Percentiles rank a stretch among this genome's conserved stretches.
Conservation (phyloP, 192 early-diverging fungal species). For the Coemansia aciculifera region DNA sequence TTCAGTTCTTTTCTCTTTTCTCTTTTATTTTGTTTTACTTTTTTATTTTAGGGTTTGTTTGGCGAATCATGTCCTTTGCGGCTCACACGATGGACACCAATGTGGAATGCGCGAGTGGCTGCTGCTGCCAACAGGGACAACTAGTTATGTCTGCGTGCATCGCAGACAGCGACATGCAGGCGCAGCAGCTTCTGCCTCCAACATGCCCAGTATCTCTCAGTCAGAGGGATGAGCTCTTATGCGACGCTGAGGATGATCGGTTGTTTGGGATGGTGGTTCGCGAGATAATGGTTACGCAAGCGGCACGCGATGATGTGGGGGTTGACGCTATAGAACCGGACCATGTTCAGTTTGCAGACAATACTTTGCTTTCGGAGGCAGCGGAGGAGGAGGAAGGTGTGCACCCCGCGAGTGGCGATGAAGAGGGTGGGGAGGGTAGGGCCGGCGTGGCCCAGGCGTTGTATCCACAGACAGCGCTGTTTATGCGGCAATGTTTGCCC, state of each 20-base stretch:
- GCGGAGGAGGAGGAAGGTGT: neutral
- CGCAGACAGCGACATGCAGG: neutral
- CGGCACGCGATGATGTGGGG: constrained; percentile 2
- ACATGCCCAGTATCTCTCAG: neutral
- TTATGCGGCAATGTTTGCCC: constrained; percentile 43
- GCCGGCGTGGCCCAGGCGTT: neutral
- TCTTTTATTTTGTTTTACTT: neutral
- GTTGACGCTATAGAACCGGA: neutral
- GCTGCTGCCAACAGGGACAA: neutral
- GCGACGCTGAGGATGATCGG: constrained; percentile 13
- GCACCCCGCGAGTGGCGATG: neutral
- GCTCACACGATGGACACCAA: constrained; percentile 5
- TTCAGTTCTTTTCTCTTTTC: neutral
- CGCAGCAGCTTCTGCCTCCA: neutral
- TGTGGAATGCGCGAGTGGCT: neutral
- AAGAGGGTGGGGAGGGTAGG: neutral
- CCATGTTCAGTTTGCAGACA: neutral
- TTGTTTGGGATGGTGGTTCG: neutral
- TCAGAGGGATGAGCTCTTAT: constrained; percentile 5
- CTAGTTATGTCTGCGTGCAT: neutral
- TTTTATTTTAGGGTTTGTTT: neutral
- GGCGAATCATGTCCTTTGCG: constrained; percentile 8
- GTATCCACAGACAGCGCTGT: constrained; percentile 31
- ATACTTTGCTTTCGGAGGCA: neutral
- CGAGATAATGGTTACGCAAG: neutral